Base-by-base conservation (phyloP, 2,329 filamentous ascomycete genomes). In the Pestalotiopsis fici region DNA sequence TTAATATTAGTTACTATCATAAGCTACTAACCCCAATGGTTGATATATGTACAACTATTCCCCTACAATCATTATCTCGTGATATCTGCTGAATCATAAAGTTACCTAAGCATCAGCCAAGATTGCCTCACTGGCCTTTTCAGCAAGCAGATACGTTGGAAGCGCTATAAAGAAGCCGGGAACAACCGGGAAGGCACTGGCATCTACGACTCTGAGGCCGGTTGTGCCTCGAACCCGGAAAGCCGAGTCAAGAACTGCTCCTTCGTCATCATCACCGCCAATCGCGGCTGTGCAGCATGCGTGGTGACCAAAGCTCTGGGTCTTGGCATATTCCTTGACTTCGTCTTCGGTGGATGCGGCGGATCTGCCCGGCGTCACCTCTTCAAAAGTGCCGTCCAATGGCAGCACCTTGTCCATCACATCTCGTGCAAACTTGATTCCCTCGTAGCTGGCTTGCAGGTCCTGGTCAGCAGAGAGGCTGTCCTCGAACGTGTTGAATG, bases 331-430 rank as follows among this genome's bases (percentile, higher is more conserved):
- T 1, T 67, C 56, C 23, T 64, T 60, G 60, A 67, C 47, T 4
- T 65, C 66, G 12, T 63, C 62, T 31, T 55, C 56, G 28, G 66
- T 39, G n/a, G 37, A 21, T 3, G 47, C 66, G 3, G 39, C 54
- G 13, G 13, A 28, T n/a, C 66, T 64, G 15, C 66, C 66, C 1
- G 66, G 66, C 13, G 56, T 63, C 57, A 56, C 76, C 64, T 67
- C 0, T 65, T 68, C 65, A 64, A 74, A 74, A 4, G 61, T 18
- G 13, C 72, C 71, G 59, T 71, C 71, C 21, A 73, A 68, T 9
- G 69, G 71, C 43, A 71, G 37, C 57, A 69, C 56, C 35, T 66
- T 65, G 18, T 70, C 65, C 65, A 72, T 71, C 43, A 68, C 69
- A 23, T 50, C 18, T n/a, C 67, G 54, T 4, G 62, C 62, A 27